A percentile compares a stretch with the other conserved stretches of the same genome.
Evolutionary conservation across 2,329 filamentous ascomycete species (phyloP).

Genomic region (Cordyceps farinosa): DNA sequence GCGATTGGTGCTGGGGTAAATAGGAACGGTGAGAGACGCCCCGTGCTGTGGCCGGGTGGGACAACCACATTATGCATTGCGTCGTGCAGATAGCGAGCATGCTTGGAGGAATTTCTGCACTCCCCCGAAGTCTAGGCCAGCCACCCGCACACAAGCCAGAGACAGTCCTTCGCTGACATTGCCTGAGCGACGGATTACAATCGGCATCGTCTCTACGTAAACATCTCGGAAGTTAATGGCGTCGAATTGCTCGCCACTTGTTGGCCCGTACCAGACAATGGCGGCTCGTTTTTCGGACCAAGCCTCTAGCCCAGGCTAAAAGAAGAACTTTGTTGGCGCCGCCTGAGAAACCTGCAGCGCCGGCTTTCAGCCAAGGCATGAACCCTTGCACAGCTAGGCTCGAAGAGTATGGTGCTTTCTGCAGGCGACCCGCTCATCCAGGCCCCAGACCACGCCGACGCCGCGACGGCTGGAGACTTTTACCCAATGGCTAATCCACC

Average conservation of each 20-base stretch:
- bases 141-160: neutral
- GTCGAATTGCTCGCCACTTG: neutral
- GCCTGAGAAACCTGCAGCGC: neutral
- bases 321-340: slow-evolving; percentile 2
- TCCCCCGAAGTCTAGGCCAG: neutral
- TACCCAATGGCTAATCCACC: slow-evolving; percentile 19
- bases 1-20: neutral
- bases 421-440: slow-evolving; percentile 18
- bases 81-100: neutral
- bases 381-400: slow-evolving; percentile 12
- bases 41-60: neutral
- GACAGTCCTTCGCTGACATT: neutral
- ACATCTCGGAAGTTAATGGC: neutral
- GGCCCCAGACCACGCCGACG: slow-evolving; percentile 13
- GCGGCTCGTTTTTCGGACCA: neutral
- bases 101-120: neutral
- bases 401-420: slow-evolving; percentile 18
- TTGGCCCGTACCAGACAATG: neutral
- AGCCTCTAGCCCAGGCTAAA: neutral
- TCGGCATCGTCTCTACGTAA: neutral
- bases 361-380: neutral
- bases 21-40: neutral
- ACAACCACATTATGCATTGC: slow-evolving; percentile 1
- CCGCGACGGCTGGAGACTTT: slow-evolving; percentile 10
- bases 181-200: neutral